Evolutionary conservation across 2,329 filamentous ascomycete genomes (phyloP), one percentile per base, ranked within the genome.

Genomic region (Aureobasidium sp.): DNA sequence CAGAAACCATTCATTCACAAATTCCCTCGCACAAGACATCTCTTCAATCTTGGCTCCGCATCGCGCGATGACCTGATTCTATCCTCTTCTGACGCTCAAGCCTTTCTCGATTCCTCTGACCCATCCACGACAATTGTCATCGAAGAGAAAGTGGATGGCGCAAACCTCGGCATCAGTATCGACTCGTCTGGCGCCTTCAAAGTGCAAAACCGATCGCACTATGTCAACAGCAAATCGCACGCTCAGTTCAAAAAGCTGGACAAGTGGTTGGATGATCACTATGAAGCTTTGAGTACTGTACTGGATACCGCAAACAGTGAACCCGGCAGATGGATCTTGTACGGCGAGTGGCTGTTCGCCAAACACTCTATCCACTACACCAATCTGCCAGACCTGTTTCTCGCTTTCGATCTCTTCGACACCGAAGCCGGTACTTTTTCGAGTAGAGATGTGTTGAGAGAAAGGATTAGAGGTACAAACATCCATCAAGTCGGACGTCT

Each of bases 141-240:
- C 5, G 63, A 65, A 51, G 63, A 65, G 12, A 65, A 65, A 39
- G 49, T 65, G 2, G 63, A 65, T 25, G 63, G 63, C n/a, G 63
- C 63, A 14, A 65, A 65, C 37, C 42, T 65, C 6, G 63, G 63
- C 41, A 49, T 65, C 51, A 49, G 51, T 48, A 15, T 62, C 5
- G 48, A 60, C 39, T 20, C 51, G 2, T 45, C 41, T 6, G 60
- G 52, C 15, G 37, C 15, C 0, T 51, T 65, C n/a, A 36, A 29
- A 29, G 56, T 62, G 11, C 63, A 65, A 15, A 65, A 62, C 31
- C 39, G 63, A 5, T 60, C 47, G 9, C 63, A 62, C 31, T 61
- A 61, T 22, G 37, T 65, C 14, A 52, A 42, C 29, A 44, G 55
- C 15, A 47, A 52, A 17, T 52, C 58, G 22, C 49, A 61, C 37